These are phyloP conservation scores for Tetrahymena borealis DNA, from an alignment of 73 alveolate species.

Conservation along the genomic window DNA sequence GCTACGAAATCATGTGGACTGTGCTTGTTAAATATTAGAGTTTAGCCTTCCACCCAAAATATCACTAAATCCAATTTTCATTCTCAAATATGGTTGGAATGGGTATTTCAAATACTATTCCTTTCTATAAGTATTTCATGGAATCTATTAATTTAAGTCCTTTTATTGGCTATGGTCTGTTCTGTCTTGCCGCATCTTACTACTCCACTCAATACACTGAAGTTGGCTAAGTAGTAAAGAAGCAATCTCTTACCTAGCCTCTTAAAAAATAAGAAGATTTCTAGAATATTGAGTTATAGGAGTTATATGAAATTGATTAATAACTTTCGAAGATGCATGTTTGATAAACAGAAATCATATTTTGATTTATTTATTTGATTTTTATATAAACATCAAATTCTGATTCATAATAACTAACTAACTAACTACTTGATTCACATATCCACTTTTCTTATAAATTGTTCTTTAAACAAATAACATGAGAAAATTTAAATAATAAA, in stretches of 20 bases:
- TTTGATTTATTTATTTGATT: too few relatives aligned
- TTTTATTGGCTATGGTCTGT: background rate
- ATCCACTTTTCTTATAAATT: too few relatives aligned
- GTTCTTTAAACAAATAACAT: too few relatives aligned
- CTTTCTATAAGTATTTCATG: background rate
- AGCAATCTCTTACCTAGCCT: background rate
- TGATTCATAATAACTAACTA: too few relatives aligned
- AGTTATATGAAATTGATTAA: background rate
- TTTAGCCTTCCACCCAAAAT: background rate
- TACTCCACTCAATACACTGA: background rate
- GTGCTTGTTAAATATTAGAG: background rate
- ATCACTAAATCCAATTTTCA: background rate
- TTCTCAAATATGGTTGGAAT: background rate
- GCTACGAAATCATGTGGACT: background rate
- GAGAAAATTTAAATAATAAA: too few relatives aligned
- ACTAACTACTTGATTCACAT: too few relatives aligned
- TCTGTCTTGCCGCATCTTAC: background rate
- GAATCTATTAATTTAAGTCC: background rate
- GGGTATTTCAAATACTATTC: background rate
- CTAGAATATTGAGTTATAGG: background rate
- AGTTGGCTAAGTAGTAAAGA: background rate
- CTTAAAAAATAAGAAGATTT: background rate
- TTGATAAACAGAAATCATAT: background rate
- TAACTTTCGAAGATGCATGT: background rate
- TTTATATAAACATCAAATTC: too few relatives aligned